Percentiles rank a stretch among this genome's conserved stretches.
phyloP scores from a whole-genome alignment of 768 basidiomycete genomes.

The Psilocybe azurescens region DNA sequence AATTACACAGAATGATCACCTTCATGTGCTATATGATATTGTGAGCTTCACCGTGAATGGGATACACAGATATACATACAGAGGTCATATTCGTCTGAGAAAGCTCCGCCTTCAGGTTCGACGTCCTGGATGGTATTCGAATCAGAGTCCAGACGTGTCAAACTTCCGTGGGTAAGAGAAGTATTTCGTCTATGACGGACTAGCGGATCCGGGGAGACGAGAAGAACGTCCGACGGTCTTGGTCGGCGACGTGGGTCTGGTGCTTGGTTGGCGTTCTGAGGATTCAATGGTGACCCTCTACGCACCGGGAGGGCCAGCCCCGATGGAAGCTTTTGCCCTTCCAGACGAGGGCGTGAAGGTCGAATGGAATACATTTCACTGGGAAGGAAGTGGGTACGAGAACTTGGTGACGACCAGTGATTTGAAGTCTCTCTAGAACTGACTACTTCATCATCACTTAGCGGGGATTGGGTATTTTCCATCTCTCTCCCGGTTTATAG shows the following conservation, averaged over 20 bases:
- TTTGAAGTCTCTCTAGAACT: conserved; percentile 19
- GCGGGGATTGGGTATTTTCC: conserved; percentile 25
- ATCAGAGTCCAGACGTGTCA: conserved; percentile 14
- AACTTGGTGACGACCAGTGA: conserved; percentile 18
- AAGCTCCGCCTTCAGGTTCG: conserved; percentile 35
- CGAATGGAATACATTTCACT: conserved; percentile 24
- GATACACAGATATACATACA: conserved; percentile 50
- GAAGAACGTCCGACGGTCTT: conserved; percentile 29
- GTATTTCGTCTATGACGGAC: conserved; percentile 31
- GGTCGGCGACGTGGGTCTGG: conserved; percentile 31
- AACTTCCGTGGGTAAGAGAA: conserved; percentile 9
- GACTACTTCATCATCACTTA: conserved; percentile 34
- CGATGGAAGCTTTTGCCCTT: conserved; percentile 20
- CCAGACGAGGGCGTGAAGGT: conserved; percentile 24
- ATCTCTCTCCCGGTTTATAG: conserved; percentile 13
- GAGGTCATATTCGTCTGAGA: conserved; percentile 81
- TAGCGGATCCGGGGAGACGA: conserved; percentile 24
- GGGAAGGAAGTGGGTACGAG: conserved; percentile 28
- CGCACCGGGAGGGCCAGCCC: conserved; percentile 31
- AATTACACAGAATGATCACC: conserved; percentile 45
- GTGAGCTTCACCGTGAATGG: conserved; percentile 11
- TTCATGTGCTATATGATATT: conserved; percentile 63
- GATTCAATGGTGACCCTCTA: conserved; percentile 39
- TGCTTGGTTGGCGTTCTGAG: conserved; percentile 30
- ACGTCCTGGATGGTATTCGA: conserved; percentile 7